Conservation (phyloP, 345 rosid species). For the Erodium maritimum region DNA sequence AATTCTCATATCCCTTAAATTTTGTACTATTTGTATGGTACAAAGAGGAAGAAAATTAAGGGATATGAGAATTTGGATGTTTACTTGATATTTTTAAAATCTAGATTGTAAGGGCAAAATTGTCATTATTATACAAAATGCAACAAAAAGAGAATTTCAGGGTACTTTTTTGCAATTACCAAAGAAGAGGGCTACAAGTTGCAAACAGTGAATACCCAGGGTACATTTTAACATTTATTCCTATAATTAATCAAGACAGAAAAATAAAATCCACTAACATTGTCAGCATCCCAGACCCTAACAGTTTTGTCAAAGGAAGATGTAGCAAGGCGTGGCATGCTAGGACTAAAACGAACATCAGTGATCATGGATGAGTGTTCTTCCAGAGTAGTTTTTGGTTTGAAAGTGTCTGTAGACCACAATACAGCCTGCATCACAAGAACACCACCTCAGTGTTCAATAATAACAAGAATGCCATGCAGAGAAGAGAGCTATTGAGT, state of each 20-base stretch:
- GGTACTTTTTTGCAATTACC: no score
- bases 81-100: no score
- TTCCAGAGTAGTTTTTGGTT: constrained; percentile 60
- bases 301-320: constrained; percentile 96
- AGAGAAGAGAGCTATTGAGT: neutral
- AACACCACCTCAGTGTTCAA: neutral
- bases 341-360: constrained; percentile 91
- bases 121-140: no score
- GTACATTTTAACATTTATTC: no score
- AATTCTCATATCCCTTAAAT: no score
- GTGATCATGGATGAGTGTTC: constrained; percentile 76
- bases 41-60: no score
- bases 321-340: constrained; percentile 82
- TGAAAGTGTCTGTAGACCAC: constrained; percentile 69
- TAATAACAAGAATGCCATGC: neutral
- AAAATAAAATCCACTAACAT: constrained; percentile 39
- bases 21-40: no score
- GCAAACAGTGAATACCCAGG: no score
- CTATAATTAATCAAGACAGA: neutral
- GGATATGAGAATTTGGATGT: no score
- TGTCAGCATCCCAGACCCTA: constrained; percentile 97
- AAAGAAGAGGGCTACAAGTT: no score
- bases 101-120: no score
- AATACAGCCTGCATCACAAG: constrained; percentile 59
- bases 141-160: no score